Evolutionary conservation across 805 yeast genomes (phyloP), one percentile per base, ranked within the genome.

Genomic region (Cyberlindnera petersonii): DNA sequence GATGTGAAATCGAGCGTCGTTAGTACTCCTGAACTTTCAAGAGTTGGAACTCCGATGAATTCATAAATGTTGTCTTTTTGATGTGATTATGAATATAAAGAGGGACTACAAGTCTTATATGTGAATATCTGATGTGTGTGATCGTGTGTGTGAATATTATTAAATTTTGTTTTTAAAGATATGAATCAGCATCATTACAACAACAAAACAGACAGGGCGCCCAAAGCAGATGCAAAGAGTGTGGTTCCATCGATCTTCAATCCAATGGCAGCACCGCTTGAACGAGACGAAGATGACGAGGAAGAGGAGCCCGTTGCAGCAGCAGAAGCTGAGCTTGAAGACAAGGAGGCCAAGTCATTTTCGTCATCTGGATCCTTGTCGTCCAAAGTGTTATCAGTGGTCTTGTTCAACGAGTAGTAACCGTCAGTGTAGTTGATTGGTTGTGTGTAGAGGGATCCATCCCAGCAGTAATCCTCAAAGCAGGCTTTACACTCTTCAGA

Each of bases 381-480:
- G n/a, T 31, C 26, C 26, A 31, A 31, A 4, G 47, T 33, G 31
- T 35, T 39, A 18, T 44, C 43, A 15, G 38, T 33, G 10, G 46
- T 42, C 29, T 28, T 16, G 32, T 42, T 42, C 14, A 18, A 11
- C 7, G 46, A 42, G 40, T 37, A 35, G 33, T 31, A 33, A 15
- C 40, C 43, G 14, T 32, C 38, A 13, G 44, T 21, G 33, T 26
- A 24, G 28, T 28, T 22, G 20, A 31, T 31, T 6, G 37, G 13
- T 9, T 26, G 26, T 6, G 24, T 19, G 27, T 43, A 39, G 9
- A 31, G 11, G 5, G 43, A 28, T 28, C 88, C 89, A 46, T 74
- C 68, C 89, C 89, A 87, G 62, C 96, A 87, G 61, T 86, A 86
- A 6, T 65, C 67, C 24, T 66, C 61, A 59, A 87, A 85, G 59